phyloP scores from a whole-genome alignment of 164 flowering plant species.

The Vitis rotundifolia region DNA sequence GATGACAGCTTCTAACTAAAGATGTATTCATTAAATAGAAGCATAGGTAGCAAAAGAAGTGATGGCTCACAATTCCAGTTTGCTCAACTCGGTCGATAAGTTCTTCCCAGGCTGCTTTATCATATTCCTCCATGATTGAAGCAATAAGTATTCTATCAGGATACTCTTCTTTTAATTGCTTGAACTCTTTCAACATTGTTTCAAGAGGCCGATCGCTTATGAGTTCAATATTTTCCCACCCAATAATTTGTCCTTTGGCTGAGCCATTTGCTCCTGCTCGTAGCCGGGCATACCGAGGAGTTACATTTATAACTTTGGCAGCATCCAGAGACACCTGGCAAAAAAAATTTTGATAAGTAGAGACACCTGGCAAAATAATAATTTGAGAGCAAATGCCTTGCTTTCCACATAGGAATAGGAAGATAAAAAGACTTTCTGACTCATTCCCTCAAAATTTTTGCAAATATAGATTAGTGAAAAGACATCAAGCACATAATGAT shows the following conservation, averaged over 20 bases:
- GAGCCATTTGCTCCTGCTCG: slow-evolving; percentile 88
- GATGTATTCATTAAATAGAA: background rate
- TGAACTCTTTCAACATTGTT: slow-evolving; percentile 92
- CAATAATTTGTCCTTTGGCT: slow-evolving; percentile 82
- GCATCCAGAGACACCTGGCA: slow-evolving; percentile 90
- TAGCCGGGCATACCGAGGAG: slow-evolving; percentile 92
- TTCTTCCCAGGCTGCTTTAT: slow-evolving; percentile 96
- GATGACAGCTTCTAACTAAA: slow-evolving; percentile 1
- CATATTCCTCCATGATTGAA: slow-evolving; percentile 96
- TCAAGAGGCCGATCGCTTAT: slow-evolving; percentile 96
- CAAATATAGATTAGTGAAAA: too few species aligned
- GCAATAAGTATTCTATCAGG: slow-evolving; percentile 94
- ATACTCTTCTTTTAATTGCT: slow-evolving; percentile 83
- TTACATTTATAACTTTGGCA: slow-evolving; percentile 88
- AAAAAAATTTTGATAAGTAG: slow-evolving; percentile 21
- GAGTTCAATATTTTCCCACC: slow-evolving; percentile 98
- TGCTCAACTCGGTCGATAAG: slow-evolving; percentile 92
- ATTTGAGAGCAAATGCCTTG: slow-evolving; percentile 1
- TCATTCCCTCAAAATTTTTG: too few species aligned
- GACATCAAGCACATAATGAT: too few species aligned
- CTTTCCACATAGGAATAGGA: background rate
- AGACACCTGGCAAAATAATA: slow-evolving; percentile 60
- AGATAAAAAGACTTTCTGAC: too few species aligned
- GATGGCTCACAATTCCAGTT: slow-evolving; percentile 81
- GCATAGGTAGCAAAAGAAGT: background rate